Conservation (phyloP, 805 yeast species). For the Sugiyamaella chiloensis region DNA sequence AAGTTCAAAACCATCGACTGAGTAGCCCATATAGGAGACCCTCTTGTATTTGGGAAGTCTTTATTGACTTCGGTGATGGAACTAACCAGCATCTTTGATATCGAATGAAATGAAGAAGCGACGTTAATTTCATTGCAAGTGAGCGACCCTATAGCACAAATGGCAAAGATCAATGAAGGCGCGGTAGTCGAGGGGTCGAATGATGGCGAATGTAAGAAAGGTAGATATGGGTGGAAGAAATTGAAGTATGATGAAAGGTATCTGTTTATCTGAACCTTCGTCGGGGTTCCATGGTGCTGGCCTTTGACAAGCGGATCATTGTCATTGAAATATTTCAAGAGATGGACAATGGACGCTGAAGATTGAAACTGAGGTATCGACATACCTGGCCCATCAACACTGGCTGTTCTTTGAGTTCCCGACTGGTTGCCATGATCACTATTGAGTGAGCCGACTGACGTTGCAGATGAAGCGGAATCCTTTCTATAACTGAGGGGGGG, state of each 20-base stretch:
- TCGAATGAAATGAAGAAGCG: constrained; percentile 29
- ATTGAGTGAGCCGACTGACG: neutral
- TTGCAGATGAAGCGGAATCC: constrained; percentile 3
- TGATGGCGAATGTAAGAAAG: constrained; percentile 34
- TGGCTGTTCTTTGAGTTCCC: neutral
- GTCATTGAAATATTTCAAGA: constrained; percentile 18
- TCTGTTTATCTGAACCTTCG: constrained; percentile 29
- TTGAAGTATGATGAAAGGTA: constrained; percentile 33
- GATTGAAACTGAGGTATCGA: constrained; percentile 21
- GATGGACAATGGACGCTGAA: constrained; percentile 12
- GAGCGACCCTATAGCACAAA: constrained; percentile 35
- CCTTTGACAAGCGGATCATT: constrained; percentile 1
- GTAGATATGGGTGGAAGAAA: constrained; percentile 33
- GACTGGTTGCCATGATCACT: neutral
- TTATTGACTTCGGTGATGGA: constrained; percentile 27
- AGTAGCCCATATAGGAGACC: constrained; percentile 31
- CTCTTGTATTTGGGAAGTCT: constrained; percentile 26
- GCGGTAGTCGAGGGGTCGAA: constrained; percentile 31
- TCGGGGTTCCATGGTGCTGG: constrained; percentile 18
- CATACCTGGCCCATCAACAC: neutral
- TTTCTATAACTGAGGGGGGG: constrained; percentile 10
- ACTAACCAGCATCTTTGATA: constrained; percentile 28
- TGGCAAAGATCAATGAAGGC: constrained; percentile 32
- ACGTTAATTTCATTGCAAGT: constrained; percentile 28
- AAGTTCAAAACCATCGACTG: constrained; percentile 30